Evolutionary conservation across 768 basidiomycete species (phyloP), one percentile per base, ranked within the genome.

Genomic region (Melanogaster broomeanus): DNA sequence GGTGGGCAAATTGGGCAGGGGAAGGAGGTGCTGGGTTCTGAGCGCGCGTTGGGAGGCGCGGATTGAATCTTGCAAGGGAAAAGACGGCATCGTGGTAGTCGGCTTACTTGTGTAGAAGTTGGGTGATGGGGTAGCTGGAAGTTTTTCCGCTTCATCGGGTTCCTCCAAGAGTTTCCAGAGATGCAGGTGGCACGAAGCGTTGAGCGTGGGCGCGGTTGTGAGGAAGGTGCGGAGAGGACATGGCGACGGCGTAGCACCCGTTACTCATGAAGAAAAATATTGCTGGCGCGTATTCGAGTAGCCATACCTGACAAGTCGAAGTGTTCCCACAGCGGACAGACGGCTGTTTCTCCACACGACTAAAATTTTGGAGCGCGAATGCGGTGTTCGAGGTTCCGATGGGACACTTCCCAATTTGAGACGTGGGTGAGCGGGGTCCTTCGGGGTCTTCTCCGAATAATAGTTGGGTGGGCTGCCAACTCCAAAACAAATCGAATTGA

Each of bases 61-160:
- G 27, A 89, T 76, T 45, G 88, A 85, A 11, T 72, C 72, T 62
- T 93, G 83, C n/a, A 16, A 96, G 80, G 38, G 78, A 72, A 39
- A 74, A 71, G 38, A 94, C 69, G 49, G 84, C 80, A 68, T 94
- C 89, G 66, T 85, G 85, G 74, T 85, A 94, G 21, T 74, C 73
- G 1, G 74, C 30, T 87, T 84, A 15, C 85, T 87, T 16, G 93
- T 92, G 74, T 90, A 97, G 73, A 93, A 95, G 42, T 81, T 83
- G 19, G 91, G 82, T 8, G 90, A 88, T 18, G 77, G 69, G 91
- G 91, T 50, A 60, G 62, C 13, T 58, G 52, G 21, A 25, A n/a
- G 40, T 33, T 34, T 25, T n/a, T 7, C 11, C 46, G 37, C 11
- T 9, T n/a, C 21, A 9, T 6, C 25, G 15, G 6, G n/a, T 41